phyloP scores from a whole-genome alignment of 495 filamentous ascomycete genomes.

The Aspergillus bridgeri region DNA sequence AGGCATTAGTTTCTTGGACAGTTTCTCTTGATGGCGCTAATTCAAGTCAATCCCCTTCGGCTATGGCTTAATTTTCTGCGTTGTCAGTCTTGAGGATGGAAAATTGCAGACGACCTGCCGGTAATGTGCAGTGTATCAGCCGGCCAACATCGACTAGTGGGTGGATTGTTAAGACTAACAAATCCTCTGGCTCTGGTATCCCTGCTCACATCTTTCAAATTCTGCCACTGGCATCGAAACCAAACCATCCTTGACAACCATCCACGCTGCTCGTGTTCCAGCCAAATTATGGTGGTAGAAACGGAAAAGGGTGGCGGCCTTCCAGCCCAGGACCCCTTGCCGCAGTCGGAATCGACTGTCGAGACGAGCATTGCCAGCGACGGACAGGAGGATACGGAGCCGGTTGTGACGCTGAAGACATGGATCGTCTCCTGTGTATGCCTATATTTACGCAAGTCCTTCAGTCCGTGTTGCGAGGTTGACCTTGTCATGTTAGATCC shows the following conservation, averaged over 20 bases:
- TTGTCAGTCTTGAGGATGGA: not conserved
- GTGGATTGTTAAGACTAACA: not conserved
- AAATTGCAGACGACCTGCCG: not conserved
- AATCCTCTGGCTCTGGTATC: not conserved
- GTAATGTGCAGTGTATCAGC: not conserved
- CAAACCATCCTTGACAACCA: not conserved
- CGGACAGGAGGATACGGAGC: constrained; percentile 2
- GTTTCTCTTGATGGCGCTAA: not conserved
- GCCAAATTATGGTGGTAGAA: not conserved
- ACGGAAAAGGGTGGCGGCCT: not conserved
- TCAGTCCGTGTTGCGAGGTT: not conserved
- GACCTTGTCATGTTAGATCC: constrained; percentile 14
- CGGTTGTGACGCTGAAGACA: constrained; percentile 23
- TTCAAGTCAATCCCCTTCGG: not conserved
- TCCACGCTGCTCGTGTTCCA: not conserved
- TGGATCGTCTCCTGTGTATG: constrained; percentile 25
- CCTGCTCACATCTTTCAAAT: not conserved
- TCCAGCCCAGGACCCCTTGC: not conserved
- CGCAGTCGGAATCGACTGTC: not conserved
- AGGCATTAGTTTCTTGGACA: not conserved
- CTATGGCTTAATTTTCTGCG: not conserved
- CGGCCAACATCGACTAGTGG: not conserved
- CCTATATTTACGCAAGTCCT: not conserved
- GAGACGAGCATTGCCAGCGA: not conserved
- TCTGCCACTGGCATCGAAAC: not conserved